Evolutionary conservation across 768 basidiomycete species (phyloP).

Genomic region (Asterophora lycoperdoides): DNA sequence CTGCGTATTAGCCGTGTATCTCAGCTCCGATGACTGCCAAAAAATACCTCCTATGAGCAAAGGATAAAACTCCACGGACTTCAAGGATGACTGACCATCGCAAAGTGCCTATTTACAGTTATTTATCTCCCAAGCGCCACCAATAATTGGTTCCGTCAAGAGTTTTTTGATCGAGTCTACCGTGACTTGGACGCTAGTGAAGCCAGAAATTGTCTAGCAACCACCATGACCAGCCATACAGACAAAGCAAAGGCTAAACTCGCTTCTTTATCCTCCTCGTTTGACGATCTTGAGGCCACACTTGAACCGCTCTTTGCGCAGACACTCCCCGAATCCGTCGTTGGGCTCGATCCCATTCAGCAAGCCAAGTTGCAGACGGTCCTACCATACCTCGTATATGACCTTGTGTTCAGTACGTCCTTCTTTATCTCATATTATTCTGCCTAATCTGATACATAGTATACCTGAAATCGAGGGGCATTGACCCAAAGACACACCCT

Average conservation of each 20-base stretch:
- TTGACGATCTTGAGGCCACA: slow-evolving; percentile 64
- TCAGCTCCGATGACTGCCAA: slow-evolving; percentile 78
- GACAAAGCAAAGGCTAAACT: slow-evolving; percentile 45
- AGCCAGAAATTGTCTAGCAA: neutral
- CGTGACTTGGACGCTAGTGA: neutral
- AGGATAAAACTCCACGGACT: slow-evolving; percentile 1
- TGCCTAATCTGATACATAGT: slow-evolving; percentile 39
- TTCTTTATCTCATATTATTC: neutral
- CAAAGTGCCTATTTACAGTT: slow-evolving; percentile 31
- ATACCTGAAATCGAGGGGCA: slow-evolving; percentile 74
- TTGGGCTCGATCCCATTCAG: slow-evolving; percentile 65
- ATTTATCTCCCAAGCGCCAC: slow-evolving; percentile 19
- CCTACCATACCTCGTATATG: slow-evolving; percentile 80
- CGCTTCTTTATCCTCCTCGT: slow-evolving; percentile 46
- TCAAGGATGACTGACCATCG: slow-evolving; percentile 38
- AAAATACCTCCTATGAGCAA: slow-evolving; percentile 10
- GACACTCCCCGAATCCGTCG: slow-evolving; percentile 61
- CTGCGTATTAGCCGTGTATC: slow-evolving; percentile 96
- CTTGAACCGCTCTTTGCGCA: slow-evolving; percentile 67
- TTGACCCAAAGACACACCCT: slow-evolving; percentile 76
- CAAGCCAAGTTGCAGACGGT: slow-evolving; percentile 79
- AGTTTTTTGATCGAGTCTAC: slow-evolving; percentile 8
- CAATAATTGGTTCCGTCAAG: neutral
- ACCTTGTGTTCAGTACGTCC: slow-evolving; percentile 76
- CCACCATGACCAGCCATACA: slow-evolving; percentile 43